A percentile compares a stretch with the other conserved stretches of the same genome.
Evolutionary conservation across 1,284 basidiomycete species (phyloP).

Genomic region (Ustilago bromivora): DNA sequence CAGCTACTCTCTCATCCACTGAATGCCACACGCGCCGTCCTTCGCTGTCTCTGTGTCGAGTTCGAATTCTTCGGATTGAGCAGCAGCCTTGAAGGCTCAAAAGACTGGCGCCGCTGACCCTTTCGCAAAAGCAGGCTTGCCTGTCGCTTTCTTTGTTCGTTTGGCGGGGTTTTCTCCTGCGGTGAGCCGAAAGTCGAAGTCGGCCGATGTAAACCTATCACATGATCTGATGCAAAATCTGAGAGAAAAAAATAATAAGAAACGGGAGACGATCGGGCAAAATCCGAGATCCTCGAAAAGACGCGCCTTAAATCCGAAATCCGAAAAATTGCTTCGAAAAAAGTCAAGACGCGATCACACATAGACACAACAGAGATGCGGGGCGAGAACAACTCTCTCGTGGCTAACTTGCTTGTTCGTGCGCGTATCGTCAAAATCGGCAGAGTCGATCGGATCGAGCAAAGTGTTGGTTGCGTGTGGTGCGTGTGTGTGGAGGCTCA

Average conservation of each 20-base stretch:
- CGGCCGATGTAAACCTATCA: not conserved
- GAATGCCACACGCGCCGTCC: too few species aligned
- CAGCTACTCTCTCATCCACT: too few species aligned
- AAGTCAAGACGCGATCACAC: constrained; percentile 10
- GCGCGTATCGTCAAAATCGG: not conserved
- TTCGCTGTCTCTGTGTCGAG: not conserved
- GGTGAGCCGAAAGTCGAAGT: not conserved
- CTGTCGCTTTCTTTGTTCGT: constrained; percentile 2
- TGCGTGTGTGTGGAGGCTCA: too few species aligned
- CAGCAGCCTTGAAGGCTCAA: not conserved
- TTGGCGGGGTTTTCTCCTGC: not conserved
- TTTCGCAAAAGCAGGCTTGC: not conserved
- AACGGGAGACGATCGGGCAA: not conserved
- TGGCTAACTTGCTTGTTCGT: constrained; percentile 8
- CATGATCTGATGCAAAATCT: not conserved
- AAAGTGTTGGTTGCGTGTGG: too few species aligned
- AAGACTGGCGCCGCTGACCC: constrained; percentile 13
- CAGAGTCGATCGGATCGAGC: too few species aligned
- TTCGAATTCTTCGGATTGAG: not conserved
- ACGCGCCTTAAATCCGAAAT: not conserved
- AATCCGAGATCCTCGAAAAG: not conserved
- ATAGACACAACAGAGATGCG: not conserved
- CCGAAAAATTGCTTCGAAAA: not conserved
- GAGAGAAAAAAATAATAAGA: not conserved
- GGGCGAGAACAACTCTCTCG: not conserved